phyloP scores from a whole-genome alignment of 257 asterid genomes.

The Solanum rostratum region DNA sequence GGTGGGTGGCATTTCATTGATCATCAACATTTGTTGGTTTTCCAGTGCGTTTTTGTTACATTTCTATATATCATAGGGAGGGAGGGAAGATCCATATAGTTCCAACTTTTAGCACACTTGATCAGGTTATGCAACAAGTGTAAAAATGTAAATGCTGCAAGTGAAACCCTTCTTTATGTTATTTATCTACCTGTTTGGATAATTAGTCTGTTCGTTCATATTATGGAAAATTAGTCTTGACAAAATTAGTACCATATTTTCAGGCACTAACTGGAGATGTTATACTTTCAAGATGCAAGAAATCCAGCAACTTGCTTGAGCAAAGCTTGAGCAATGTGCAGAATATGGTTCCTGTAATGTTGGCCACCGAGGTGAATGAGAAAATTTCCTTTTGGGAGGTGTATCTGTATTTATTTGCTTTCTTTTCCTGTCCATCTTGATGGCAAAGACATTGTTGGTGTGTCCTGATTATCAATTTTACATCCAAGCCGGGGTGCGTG shows the following conservation, averaged over 20 bases:
- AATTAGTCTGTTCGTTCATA: not conserved
- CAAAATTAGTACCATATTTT: not conserved
- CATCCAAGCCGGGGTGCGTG: not conserved
- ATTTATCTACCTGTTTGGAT: not conserved
- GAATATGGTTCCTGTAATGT: conserved; percentile 57
- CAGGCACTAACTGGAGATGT: conserved; percentile 90
- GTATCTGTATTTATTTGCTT: not conserved
- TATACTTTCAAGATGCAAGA: conserved; percentile 59
- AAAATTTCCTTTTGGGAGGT: not conserved
- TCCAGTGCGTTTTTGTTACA: not conserved
- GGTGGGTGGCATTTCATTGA: not conserved
- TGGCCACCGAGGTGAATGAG: conserved; percentile 55
- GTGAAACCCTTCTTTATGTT: not conserved
- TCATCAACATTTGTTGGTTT: not conserved
- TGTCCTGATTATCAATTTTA: not conserved
- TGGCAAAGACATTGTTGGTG: not conserved
- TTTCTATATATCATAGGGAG: not conserved
- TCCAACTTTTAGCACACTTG: not conserved
- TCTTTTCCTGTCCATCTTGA: not conserved
- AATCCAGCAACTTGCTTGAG: conserved; percentile 43
- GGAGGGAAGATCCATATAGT: not conserved
- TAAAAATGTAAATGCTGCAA: not conserved
- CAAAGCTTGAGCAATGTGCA: conserved; percentile 62
- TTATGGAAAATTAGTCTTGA: not conserved
- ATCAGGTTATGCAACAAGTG: not conserved